Conservation (phyloP, 2,329 filamentous ascomycete genomes). For the Aspergillus piperis region DNA sequence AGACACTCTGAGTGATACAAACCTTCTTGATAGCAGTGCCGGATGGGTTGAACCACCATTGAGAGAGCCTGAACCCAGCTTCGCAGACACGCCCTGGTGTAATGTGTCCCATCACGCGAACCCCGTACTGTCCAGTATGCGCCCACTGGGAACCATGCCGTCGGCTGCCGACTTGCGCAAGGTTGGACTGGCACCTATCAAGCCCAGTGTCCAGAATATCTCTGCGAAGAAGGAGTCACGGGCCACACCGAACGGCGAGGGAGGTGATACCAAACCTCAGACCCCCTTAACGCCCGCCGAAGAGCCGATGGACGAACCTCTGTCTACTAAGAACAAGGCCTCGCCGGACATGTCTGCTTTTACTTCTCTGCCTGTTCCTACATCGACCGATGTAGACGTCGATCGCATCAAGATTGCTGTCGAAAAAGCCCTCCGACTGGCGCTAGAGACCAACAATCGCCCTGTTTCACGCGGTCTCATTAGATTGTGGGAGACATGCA, state of each 20-base stretch:
- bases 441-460: conserved; percentile 31
- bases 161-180: conserved; percentile 60
- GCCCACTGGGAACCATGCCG: conserved; percentile 73
- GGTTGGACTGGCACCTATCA: conserved; percentile 46
- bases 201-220: conserved; percentile 44
- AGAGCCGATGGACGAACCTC: conserved; percentile 14
- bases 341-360: conserved; percentile 22
- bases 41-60: conserved; percentile 61
- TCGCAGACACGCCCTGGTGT: conserved; percentile 65
- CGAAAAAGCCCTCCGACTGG: conserved; percentile 29
- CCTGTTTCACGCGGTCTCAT: conserved; percentile 33
- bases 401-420: conserved; percentile 32
- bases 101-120: conserved; percentile 64
- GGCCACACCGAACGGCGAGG: conserved; percentile 17
- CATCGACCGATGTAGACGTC: conserved; percentile 29
- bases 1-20: conserved; percentile 14
- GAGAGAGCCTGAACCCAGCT: conserved; percentile 64
- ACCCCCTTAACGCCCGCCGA: conserved; percentile 19
- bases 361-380: conserved; percentile 23
- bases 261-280: conserved; percentile 14
- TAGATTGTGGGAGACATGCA: conserved; percentile 30
- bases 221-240: conserved; percentile 45
- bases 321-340: conserved; percentile 12
- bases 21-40: conserved; percentile 8
- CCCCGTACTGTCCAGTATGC: conserved; percentile 82